Percentiles rank a stretch among this genome's conserved stretches.
These are phyloP conservation scores for Plasmopara viticola DNA, from an alignment of 352 stramenopile species.

Conservation along the genomic window DNA sequence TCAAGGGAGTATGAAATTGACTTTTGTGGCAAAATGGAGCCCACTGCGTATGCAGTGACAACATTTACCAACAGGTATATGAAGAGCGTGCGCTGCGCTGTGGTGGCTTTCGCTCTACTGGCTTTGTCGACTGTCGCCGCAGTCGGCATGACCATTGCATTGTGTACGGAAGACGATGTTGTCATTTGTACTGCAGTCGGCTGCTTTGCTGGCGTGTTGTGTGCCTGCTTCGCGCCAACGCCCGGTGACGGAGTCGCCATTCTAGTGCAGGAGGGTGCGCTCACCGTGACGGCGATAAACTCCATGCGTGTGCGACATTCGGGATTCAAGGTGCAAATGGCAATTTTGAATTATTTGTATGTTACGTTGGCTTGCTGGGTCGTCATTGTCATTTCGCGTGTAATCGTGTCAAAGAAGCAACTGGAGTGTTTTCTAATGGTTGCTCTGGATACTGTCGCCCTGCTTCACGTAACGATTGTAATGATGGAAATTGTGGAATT, in stretches of 20 bases:
- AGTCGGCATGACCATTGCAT: slow-evolving; percentile 10
- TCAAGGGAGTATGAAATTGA: slow-evolving; percentile 16
- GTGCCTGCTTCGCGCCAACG: slow-evolving; percentile 36
- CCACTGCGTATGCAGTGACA: slow-evolving; percentile 18
- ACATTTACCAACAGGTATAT: slow-evolving; percentile 27
- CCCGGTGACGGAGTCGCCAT: slow-evolving; percentile 34
- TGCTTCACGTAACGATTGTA: slow-evolving; percentile 51
- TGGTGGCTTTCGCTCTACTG: slow-evolving; percentile 7
- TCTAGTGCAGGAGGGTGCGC: slow-evolving; percentile 43
- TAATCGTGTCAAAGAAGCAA: slow-evolving; percentile 50
- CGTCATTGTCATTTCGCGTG: slow-evolving; percentile 46
- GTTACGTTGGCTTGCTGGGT: slow-evolving; percentile 42
- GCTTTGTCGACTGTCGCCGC: slow-evolving; percentile 9
- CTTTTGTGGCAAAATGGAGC: slow-evolving; percentile 26
- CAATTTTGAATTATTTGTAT: slow-evolving; percentile 57
- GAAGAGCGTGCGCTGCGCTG: slow-evolving; percentile 10
- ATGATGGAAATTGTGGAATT: slow-evolving; percentile 61
- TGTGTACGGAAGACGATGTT: slow-evolving; percentile 24
- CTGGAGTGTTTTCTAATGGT: slow-evolving; percentile 47
- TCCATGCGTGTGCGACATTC: slow-evolving; percentile 51
- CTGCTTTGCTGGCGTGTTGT: slow-evolving; percentile 25
- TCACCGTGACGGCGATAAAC: slow-evolving; percentile 54
- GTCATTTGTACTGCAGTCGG: slow-evolving; percentile 24
- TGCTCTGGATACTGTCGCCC: slow-evolving; percentile 44
- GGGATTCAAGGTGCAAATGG: slow-evolving; percentile 25